These are phyloP conservation scores for Thraustotheca clavata DNA, from an alignment of 352 stramenopile species.

Conservation along the genomic window DNA sequence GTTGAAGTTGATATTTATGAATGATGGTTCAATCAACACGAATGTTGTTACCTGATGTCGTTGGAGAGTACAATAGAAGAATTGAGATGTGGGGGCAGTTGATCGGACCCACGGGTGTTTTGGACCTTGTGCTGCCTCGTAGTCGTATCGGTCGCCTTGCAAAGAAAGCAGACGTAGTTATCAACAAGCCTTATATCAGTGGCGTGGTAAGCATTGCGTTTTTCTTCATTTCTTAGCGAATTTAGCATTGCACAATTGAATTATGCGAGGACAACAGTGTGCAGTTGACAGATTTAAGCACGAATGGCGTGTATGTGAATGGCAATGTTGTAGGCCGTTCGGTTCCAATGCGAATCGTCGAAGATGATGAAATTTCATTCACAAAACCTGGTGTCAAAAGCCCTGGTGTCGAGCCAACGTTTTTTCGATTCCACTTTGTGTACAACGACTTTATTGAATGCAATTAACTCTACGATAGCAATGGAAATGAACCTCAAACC, in stretches of 20 bases:
- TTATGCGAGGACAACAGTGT: background rate
- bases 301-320: constrained; percentile 19
- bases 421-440: constrained; percentile 13
- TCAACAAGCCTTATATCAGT: constrained; percentile 14
- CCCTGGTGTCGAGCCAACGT: constrained; percentile 4
- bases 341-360: background rate
- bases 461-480: background rate
- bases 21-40: no score
- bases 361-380: constrained; percentile 20
- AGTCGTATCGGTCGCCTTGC: constrained; percentile 7
- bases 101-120: background rate
- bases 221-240: background rate
- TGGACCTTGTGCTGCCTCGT: constrained; percentile 6
- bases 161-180: constrained; percentile 14
- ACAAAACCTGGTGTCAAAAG: constrained; percentile 12
- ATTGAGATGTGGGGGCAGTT: constrained; percentile 18
- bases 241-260: constrained; percentile 19
- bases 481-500: background rate
- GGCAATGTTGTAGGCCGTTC: constrained; percentile 13
- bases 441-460: background rate
- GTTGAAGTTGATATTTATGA: no score
- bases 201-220: background rate
- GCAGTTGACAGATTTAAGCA: constrained; percentile 11
- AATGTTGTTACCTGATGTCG: no score
- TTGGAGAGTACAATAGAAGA: no score